phyloP scores from a whole-genome alignment of 257 asterid genomes.

The Apocynum venetum region DNA sequence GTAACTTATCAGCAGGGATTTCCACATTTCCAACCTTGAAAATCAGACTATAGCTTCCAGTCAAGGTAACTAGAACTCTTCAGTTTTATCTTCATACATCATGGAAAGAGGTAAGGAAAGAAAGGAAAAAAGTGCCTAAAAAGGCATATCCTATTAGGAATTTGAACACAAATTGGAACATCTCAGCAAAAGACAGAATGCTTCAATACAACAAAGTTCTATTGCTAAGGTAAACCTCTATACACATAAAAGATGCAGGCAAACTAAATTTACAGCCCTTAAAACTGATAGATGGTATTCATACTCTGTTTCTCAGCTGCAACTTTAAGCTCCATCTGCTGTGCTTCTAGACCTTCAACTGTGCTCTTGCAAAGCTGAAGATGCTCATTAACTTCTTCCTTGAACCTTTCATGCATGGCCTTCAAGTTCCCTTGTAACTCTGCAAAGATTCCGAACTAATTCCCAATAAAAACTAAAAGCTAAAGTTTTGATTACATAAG shows the following conservation, averaged over 20 bases:
- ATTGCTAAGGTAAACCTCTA: background rate
- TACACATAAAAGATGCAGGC: background rate
- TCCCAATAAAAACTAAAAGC: conserved; percentile 16
- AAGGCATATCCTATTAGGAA: background rate
- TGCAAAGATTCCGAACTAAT: conserved; percentile 32
- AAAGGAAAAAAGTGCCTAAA: background rate
- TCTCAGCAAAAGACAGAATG: background rate
- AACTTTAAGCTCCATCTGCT: conserved; percentile 60
- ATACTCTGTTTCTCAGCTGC: conserved; percentile 68
- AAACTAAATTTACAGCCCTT: background rate
- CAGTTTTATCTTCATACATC: background rate
- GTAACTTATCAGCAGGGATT: background rate
- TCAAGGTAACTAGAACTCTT: background rate
- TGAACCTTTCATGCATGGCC: conserved; percentile 58
- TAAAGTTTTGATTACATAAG: conserved; percentile 7
- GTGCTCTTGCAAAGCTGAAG: conserved; percentile 51
- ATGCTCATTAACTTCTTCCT: conserved; percentile 63
- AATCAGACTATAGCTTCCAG: background rate
- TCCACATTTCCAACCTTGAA: conserved; percentile 1
- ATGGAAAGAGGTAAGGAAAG: background rate
- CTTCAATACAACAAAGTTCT: background rate
- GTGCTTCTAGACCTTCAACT: conserved; percentile 71
- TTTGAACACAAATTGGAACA: background rate
- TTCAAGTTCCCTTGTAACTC: conserved; percentile 67
- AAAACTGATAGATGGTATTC: conserved; percentile 15